These are phyloP conservation scores for Thraustochytrium sp. DNA, from an alignment of 352 stramenopile genomes.

Conservation along the genomic window DNA sequence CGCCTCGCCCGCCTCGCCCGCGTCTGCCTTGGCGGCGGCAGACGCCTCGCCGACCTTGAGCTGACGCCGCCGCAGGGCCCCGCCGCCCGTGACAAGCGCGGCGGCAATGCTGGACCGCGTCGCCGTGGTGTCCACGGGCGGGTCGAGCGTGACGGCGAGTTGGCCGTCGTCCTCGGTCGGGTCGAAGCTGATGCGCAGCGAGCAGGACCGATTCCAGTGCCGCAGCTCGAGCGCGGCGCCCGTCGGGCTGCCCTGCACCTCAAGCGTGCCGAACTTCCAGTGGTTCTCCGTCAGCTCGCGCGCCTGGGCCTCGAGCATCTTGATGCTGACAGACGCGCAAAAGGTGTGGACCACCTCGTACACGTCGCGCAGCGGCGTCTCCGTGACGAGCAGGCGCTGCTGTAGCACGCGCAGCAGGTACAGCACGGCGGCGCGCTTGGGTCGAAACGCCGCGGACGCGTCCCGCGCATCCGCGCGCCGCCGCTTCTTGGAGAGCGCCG, in stretches of 20 bases:
- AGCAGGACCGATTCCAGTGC: background rate
- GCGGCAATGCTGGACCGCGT: background rate
- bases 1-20: background rate
- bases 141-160: conserved; percentile 29
- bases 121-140: conserved; percentile 2
- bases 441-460: conserved; percentile 24
- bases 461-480: background rate
- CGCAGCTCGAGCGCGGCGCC: background rate
- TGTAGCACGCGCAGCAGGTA: conserved; percentile 18
- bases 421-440: background rate
- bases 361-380: conserved; percentile 1
- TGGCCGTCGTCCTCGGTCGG: background rate
- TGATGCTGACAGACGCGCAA: conserved; percentile 32
- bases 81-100: background rate
- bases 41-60: background rate
- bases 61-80: background rate
- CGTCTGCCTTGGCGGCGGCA: background rate
- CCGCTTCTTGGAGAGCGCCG: background rate
- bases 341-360: conserved; percentile 34
- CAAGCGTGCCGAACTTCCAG: conserved; percentile 5
- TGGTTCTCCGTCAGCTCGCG: conserved; percentile 30
- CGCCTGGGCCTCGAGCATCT: conserved; percentile 35
- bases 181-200: conserved; percentile 26
- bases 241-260: background rate
- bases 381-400: background rate